Conservation (phyloP, 2,329 filamentous ascomycete species). For the Sphaerulina musiva region DNA sequence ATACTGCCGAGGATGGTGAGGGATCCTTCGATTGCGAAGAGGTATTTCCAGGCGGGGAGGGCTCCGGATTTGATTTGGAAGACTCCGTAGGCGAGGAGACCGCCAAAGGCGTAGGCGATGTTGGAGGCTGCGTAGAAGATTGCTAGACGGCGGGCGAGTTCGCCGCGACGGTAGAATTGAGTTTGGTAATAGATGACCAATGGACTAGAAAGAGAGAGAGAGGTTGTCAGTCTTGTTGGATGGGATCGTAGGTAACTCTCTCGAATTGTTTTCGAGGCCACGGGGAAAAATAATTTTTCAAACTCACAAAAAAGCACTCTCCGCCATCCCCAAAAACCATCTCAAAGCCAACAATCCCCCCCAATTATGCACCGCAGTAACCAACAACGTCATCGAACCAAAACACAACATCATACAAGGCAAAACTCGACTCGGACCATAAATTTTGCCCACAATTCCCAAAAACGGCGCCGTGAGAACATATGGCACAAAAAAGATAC, state of each 20-base stretch:
- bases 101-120: conserved; percentile 63
- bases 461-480: conserved; percentile 63
- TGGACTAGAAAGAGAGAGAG: conserved; percentile 53
- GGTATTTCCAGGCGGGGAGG: conserved; percentile 55
- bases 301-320: conserved; percentile 4
- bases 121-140: conserved; percentile 71
- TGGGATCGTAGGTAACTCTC: neutral
- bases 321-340: conserved; percentile 53
- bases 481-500: conserved; percentile 70
- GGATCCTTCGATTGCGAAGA: conserved; percentile 57
- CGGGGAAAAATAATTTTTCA: neutral
- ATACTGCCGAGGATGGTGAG: conserved; percentile 53
- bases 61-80: conserved; percentile 52
- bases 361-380: conserved; percentile 53
- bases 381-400: conserved; percentile 57
- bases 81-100: conserved; percentile 54
- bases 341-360: conserved; percentile 59
- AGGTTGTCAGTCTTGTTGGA: neutral
- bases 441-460: conserved; percentile 62
- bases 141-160: conserved; percentile 63
- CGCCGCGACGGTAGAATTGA: conserved; percentile 62
- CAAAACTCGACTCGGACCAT: conserved; percentile 57
- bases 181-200: conserved; percentile 58
- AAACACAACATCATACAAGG: conserved; percentile 55
- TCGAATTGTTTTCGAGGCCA: too few relatives aligned